Evolutionary conservation across 495 filamentous ascomycete species (phyloP), one percentile per base, ranked within the genome.

Genomic region (Lindgomyces ingoldianus): DNA sequence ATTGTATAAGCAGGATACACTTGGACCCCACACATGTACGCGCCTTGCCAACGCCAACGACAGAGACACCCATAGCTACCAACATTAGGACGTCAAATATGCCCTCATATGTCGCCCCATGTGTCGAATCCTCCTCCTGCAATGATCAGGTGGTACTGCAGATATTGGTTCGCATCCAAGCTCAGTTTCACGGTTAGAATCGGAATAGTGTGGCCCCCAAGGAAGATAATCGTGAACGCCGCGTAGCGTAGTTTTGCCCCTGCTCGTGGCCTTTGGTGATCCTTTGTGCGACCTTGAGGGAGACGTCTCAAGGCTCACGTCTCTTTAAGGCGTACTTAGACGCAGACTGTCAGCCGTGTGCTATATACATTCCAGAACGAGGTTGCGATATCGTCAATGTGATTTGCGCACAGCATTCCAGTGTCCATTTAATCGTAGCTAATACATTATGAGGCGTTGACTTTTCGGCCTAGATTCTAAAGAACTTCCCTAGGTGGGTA

Each of bases 291-390:
- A 39, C 33, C 6, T 39, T 39, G 33, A 39, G 14, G 33, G 33
- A 39, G 33, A 39, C 33, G 14, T 6, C 6, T 18, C 44, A 24
- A 47, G 16, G 44, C 44, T 47, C 44, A n/a, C n/a, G n/a, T n/a
- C n/a, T n/a, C n/a, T n/a, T n/a, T n/a, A n/a, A n/a, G n/a, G n/a
- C n/a, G n/a, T n/a, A n/a, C n/a, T n/a, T n/a, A n/a, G n/a, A n/a
- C n/a, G n/a, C n/a, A n/a, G n/a, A n/a, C 4, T 30, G 56, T 50
- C 56, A 56, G 52, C 30, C 52, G 30, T 56, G 19, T 36, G 52
- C 6, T 19, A n/a, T n/a, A 49, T 18, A 18, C 36, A 46, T 44
- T 42, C 33, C 36, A 57, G 18, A 21, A 46, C 33, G 6, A n/a
- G 30, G 8, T 42, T 10, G 18, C 9, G n/a, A 41, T 16, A 27